Evolutionary conservation across 768 basidiomycete species (phyloP).

Genomic region (Cantharellus anzutake): DNA sequence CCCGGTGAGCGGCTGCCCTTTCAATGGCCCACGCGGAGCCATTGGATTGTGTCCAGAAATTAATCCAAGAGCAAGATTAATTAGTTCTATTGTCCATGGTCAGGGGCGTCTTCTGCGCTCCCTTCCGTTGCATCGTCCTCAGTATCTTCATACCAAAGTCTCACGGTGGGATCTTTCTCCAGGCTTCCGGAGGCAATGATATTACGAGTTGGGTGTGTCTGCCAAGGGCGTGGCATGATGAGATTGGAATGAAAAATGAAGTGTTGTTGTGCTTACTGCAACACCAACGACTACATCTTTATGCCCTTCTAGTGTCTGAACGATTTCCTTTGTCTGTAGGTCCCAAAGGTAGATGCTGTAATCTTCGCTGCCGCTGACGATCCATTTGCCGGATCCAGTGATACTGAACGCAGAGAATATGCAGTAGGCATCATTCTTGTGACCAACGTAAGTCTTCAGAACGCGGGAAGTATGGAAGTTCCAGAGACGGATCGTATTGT

Average conservation of each 20-base stretch:
- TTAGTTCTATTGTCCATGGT: too few species aligned
- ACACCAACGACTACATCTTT: slow-evolving; percentile 30
- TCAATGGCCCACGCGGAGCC: too few species aligned
- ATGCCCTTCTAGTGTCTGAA: slow-evolving; percentile 64
- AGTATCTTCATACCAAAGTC: slow-evolving; percentile 46
- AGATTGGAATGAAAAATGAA: not conserved
- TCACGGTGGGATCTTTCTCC: slow-evolving; percentile 74
- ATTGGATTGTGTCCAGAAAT: too few species aligned
- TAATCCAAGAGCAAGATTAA: too few species aligned
- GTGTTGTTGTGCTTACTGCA: not conserved
- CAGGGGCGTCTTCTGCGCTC: not conserved
- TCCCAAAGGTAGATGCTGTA: slow-evolving; percentile 80
- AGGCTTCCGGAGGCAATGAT: slow-evolving; percentile 79
- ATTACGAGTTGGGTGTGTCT: slow-evolving; percentile 59
- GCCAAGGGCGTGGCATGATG: not conserved
- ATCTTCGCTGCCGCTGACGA: slow-evolving; percentile 85
- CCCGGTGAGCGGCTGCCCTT: too few species aligned
- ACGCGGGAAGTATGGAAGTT: slow-evolving; percentile 80
- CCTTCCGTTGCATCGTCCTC: not conserved
- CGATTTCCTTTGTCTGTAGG: slow-evolving; percentile 56
- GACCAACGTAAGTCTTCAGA: slow-evolving; percentile 83
- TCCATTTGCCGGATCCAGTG: slow-evolving; percentile 40
- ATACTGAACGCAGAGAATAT: slow-evolving; percentile 53
- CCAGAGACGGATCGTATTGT: slow-evolving; percentile 89
- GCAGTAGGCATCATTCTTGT: slow-evolving; percentile 72